Percentiles rank a stretch among this genome's conserved stretches.
phyloP scores from a whole-genome alignment of 495 filamentous ascomycete species.

The Xylaria telfairii region DNA sequence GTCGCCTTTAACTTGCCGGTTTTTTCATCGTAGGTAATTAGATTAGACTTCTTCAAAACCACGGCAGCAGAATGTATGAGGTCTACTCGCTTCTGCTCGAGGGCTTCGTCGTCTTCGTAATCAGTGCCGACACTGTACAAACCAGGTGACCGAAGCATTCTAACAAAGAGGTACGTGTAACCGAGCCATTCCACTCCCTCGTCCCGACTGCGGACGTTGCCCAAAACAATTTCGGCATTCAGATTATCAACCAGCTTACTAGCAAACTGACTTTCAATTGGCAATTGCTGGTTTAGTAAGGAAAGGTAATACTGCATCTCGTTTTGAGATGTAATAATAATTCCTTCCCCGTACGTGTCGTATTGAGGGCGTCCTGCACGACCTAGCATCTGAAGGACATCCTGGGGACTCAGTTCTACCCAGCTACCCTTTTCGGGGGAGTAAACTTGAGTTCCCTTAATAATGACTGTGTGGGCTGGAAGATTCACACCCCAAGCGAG shows the following conservation, averaged over 20 bases:
- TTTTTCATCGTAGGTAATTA: conserved; percentile 95
- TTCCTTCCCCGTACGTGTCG: conserved; percentile 96
- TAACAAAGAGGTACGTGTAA: conserved; percentile 97
- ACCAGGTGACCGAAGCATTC: conserved; percentile 95
- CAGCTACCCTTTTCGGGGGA: conserved; percentile 98
- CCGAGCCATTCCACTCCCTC: conserved; percentile 98
- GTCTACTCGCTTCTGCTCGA: conserved; percentile 97
- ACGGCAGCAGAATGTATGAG: conserved; percentile 92
- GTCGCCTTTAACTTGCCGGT: conserved; percentile 87
- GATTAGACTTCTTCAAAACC: conserved; percentile 83
- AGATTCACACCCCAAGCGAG: conserved; percentile 96
- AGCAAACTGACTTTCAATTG: conserved; percentile 95
- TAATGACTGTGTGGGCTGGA: conserved; percentile 93
- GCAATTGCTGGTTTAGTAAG: conserved; percentile 93
- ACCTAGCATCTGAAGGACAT: conserved; percentile 98
- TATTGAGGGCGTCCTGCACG: conserved; percentile 96
- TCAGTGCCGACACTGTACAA: conserved; percentile 95
- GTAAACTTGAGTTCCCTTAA: conserved; percentile 97
- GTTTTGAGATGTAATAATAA: conserved; percentile 93
- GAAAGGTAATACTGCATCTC: conserved; percentile 98
- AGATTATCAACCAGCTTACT: conserved; percentile 95
- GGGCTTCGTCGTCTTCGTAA: conserved; percentile 86
- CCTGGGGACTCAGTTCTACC: conserved; percentile 97
- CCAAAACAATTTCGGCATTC: conserved; percentile 95
- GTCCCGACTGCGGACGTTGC: conserved; percentile 90